Percentiles rank a stretch among this genome's conserved stretches.
These are phyloP conservation scores for Boletus coccyginus DNA, from an alignment of 768 basidiomycete species.

Conservation along the genomic window DNA sequence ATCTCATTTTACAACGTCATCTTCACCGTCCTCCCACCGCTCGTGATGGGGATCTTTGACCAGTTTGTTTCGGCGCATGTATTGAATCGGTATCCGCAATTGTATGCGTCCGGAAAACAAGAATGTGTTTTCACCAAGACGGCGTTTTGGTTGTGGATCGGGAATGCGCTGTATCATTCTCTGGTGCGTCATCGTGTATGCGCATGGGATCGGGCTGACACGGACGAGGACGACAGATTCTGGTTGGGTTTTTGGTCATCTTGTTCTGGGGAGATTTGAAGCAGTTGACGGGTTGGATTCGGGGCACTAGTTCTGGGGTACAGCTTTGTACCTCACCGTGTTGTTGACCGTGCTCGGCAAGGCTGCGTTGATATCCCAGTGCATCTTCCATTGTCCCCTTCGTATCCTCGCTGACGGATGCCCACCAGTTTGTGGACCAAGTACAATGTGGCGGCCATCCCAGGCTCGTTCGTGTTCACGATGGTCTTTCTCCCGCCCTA, in stretches of 20 bases:
- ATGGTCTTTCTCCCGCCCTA: too few species aligned
- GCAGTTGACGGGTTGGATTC: too few species aligned
- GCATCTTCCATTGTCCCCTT: constrained; percentile 30
- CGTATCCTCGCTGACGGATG: neutral
- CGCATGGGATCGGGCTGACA: too few species aligned
- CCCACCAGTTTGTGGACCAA: constrained; percentile 92
- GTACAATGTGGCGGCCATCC: constrained; percentile 97
- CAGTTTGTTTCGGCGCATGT: too few species aligned
- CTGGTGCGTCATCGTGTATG: constrained; percentile 51
- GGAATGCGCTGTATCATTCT: constrained; percentile 88
- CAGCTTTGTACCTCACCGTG: too few species aligned
- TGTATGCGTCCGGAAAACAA: constrained; percentile 89
- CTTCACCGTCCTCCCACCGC: too few species aligned
- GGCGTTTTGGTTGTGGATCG: constrained; percentile 90
- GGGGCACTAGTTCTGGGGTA: too few species aligned
- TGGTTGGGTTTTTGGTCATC: constrained; percentile 84
- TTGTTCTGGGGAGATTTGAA: too few species aligned
- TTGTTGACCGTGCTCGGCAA: too few species aligned
- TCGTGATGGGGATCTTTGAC: too few species aligned
- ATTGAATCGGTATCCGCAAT: too few species aligned
- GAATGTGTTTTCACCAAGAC: constrained; percentile 91
- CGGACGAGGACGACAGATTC: constrained; percentile 50
- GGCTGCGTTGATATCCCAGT: constrained; percentile 97
- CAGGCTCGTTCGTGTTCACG: constrained; percentile 95
- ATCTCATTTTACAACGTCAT: too few species aligned